These are phyloP conservation scores for Aspergillus pseudotamarii DNA, from an alignment of 2,329 filamentous ascomycete genomes.

Conservation along the genomic window DNA sequence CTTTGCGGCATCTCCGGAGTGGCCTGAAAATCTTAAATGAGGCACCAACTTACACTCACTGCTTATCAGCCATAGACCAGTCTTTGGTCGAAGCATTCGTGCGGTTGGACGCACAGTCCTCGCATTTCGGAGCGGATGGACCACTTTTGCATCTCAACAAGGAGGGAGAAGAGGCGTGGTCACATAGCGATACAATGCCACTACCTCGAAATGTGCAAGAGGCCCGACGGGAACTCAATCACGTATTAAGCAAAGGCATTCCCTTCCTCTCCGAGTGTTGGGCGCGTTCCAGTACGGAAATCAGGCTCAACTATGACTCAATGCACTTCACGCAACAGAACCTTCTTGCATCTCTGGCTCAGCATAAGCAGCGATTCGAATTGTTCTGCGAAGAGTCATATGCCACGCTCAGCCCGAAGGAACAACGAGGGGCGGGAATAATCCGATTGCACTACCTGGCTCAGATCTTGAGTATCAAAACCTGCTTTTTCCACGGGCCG, in stretches of 20 bases:
- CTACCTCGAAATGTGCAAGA: not conserved
- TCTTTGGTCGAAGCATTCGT: slow-evolving; percentile 5
- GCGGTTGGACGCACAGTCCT: slow-evolving; percentile 4
- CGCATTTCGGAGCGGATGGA: not conserved
- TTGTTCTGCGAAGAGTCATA: not conserved
- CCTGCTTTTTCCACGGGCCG: not conserved
- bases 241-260: not conserved
- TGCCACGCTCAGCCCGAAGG: not conserved
- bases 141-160: not conserved
- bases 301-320: not conserved
- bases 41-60: not conserved
- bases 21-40: slow-evolving; percentile 1
- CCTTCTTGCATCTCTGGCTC: not conserved
- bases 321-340: not conserved
- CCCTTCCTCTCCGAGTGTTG: not conserved
- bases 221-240: not conserved
- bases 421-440: slow-evolving; percentile 3
- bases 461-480: slow-evolving; percentile 9
- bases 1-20: not conserved
- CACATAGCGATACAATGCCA: too few species aligned
- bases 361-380: not conserved
- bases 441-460: not conserved
- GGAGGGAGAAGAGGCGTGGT: not conserved
- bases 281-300: not conserved
- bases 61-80: not conserved